Conservation (phyloP, 2,329 filamentous ascomycete genomes). For the Aspergillus ibericus region DNA sequence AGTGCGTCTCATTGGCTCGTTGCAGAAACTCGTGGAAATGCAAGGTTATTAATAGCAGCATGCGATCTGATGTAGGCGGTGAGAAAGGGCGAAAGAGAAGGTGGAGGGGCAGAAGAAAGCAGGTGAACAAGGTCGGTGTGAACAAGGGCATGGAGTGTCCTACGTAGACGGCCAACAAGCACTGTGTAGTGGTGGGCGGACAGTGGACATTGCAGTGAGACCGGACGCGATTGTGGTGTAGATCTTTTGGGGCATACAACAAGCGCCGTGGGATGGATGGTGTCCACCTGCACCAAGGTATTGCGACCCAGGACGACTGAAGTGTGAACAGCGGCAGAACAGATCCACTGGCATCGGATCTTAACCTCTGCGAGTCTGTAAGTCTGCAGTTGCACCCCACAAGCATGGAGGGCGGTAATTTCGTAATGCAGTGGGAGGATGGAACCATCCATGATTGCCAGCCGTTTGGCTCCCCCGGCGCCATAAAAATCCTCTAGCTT, state of each 20-base stretch:
- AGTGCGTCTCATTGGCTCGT: background rate
- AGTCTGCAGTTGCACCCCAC: background rate
- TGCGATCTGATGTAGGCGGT: background rate
- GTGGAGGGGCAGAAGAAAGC: background rate
- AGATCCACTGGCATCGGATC: background rate
- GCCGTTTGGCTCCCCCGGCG: background rate
- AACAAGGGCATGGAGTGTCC: background rate
- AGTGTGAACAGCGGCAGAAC: background rate
- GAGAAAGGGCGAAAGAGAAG: background rate
- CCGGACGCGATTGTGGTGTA: background rate
- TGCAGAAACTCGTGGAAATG: background rate
- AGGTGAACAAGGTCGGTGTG: background rate
- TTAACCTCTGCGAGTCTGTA: background rate
- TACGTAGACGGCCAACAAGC: no score
- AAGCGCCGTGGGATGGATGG: background rate
- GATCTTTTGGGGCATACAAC: background rate
- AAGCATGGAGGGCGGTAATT: background rate
- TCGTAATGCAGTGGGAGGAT: slow-evolving; percentile 1
- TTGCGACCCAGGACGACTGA: background rate
- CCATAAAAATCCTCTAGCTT: slow-evolving; percentile 10
- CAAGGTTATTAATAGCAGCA: background rate
- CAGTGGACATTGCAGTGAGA: background rate
- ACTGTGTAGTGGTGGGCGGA: no score
- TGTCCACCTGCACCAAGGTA: background rate
- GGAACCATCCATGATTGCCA: slow-evolving; percentile 5